phyloP scores from a whole-genome alignment of 2,329 filamentous ascomycete species.

The Colletotrichum somersetense region DNA sequence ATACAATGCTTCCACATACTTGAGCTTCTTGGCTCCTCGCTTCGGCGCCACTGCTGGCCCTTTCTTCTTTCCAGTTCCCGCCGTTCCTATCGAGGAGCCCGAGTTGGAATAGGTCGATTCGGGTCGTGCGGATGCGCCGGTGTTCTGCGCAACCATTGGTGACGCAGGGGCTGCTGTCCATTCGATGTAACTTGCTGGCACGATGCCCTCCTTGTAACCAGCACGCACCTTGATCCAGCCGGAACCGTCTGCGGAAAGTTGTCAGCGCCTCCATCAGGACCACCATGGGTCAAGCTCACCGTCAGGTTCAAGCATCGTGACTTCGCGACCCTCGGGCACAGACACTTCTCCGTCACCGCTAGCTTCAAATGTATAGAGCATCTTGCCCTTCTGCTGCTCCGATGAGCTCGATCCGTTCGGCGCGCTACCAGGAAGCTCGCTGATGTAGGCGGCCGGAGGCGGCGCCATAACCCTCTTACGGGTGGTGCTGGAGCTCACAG shows the following conservation, averaged over 20 bases:
- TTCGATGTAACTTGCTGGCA: constrained; percentile 89
- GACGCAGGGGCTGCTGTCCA: constrained; percentile 58
- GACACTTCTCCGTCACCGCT: constrained; percentile 84
- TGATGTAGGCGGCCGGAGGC: constrained; percentile 85
- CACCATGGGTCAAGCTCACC: constrained; percentile 66
- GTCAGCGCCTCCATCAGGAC: constrained; percentile 3
- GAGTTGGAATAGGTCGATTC: constrained; percentile 84
- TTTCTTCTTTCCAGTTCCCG: constrained; percentile 77
- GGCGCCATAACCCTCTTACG: constrained; percentile 85
- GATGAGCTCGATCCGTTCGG: constrained; percentile 57
- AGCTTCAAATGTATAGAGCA: constrained; percentile 90
- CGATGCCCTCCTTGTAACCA: constrained; percentile 83
- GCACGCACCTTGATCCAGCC: constrained; percentile 91
- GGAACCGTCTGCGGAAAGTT: constrained; percentile 75
- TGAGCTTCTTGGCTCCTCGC: constrained; percentile 91
- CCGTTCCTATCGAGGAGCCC: constrained; percentile 71
- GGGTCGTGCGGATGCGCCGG: constrained; percentile 68
- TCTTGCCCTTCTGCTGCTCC: constrained; percentile 80
- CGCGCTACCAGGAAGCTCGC: constrained; percentile 69
- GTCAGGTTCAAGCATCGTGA: constrained; percentile 86
- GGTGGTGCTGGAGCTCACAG: constrained; percentile 46
- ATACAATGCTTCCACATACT: constrained; percentile 93
- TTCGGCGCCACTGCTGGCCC: constrained; percentile 92
- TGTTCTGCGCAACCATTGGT: constrained; percentile 59
- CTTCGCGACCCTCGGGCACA: constrained; percentile 82